Evolutionary conservation across 2,329 filamentous ascomycete species (phyloP).

Genomic region (Alternaria sp.): DNA sequence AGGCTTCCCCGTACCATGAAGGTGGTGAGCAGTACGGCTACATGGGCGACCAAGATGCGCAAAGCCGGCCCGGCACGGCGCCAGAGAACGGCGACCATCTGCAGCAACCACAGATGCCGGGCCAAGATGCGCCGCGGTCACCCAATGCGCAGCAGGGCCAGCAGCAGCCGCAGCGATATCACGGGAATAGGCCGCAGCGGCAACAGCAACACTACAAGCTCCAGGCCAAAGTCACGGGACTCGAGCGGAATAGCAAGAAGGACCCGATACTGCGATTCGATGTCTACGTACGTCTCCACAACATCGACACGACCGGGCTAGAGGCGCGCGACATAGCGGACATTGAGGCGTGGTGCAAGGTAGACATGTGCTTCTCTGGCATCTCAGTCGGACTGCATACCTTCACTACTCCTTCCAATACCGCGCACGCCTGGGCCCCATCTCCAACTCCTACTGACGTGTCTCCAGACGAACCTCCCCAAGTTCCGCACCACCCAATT

Average conservation of each 20-base stretch:
- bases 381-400: neutral
- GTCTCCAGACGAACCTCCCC: conserved; percentile 87
- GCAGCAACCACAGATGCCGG: conserved; percentile 33
- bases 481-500: conserved; percentile 98
- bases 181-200: conserved; percentile 50
- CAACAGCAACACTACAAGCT: conserved; percentile 77
- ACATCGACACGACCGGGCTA: neutral
- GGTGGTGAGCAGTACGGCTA: conserved; percentile 44
- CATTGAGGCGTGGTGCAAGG: conserved; percentile 5
- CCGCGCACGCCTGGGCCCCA: neutral
- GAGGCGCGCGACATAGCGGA: conserved; percentile 1
- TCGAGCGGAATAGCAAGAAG: conserved; percentile 93
- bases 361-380: conserved; percentile 1
- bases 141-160: conserved; percentile 43
- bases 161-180: conserved; percentile 55
- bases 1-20: conserved; percentile 48
- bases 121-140: conserved; percentile 38
- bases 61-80: conserved; percentile 33
- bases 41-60: conserved; percentile 39
- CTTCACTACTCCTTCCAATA: neutral
- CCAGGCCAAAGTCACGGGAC: conserved; percentile 90
- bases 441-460: conserved; percentile 11
- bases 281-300: conserved; percentile 74
- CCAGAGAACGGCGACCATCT: conserved; percentile 47
- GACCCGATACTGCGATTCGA: conserved; percentile 95